Evolutionary conservation across 169 alveolate genomes (phyloP).

Genomic region (Miamiensis avidus): DNA sequence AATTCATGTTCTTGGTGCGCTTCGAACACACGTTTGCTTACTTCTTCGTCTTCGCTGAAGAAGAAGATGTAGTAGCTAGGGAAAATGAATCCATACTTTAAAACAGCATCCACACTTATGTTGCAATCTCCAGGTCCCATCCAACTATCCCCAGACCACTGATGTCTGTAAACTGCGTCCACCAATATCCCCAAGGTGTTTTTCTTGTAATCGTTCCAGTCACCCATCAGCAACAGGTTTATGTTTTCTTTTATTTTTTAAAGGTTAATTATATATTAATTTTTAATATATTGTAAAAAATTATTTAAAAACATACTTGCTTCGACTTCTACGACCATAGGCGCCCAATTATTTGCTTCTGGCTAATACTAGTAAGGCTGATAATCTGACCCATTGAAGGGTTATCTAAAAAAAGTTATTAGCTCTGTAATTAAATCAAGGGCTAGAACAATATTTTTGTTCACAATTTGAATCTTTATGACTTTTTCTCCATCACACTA

Average conservation of each 20-base stretch:
- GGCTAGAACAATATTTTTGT: conserved; percentile 18
- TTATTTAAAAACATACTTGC: conserved; percentile 14
- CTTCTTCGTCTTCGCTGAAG: not conserved
- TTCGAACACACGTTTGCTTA: not conserved
- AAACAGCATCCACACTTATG: conserved; percentile 25
- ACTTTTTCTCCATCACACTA: conserved; percentile 34
- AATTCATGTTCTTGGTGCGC: not conserved
- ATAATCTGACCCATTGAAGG: conserved; percentile 28
- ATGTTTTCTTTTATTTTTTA: not conserved
- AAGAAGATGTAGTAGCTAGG: conserved; percentile 1
- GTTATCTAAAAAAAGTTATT: conserved; percentile 25
- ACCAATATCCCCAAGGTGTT: conserved; percentile 10
- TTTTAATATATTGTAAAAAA: conserved; percentile 2
- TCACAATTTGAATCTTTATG: conserved; percentile 11
- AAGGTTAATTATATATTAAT: too few species aligned
- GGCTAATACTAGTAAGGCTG: conserved; percentile 13
- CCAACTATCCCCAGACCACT: conserved; percentile 32
- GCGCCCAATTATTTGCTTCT: conserved; percentile 19
- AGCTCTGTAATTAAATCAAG: conserved; percentile 22
- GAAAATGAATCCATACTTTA: conserved; percentile 14
- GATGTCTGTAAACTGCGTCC: conserved; percentile 10
- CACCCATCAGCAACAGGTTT: not conserved
- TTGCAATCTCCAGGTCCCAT: conserved; percentile 37
- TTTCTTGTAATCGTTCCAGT: conserved; percentile 6
- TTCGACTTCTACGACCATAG: conserved; percentile 33